Evolutionary conservation across 495 filamentous ascomycete genomes (phyloP).

Genomic region (Aspergillus coremiiformis): DNA sequence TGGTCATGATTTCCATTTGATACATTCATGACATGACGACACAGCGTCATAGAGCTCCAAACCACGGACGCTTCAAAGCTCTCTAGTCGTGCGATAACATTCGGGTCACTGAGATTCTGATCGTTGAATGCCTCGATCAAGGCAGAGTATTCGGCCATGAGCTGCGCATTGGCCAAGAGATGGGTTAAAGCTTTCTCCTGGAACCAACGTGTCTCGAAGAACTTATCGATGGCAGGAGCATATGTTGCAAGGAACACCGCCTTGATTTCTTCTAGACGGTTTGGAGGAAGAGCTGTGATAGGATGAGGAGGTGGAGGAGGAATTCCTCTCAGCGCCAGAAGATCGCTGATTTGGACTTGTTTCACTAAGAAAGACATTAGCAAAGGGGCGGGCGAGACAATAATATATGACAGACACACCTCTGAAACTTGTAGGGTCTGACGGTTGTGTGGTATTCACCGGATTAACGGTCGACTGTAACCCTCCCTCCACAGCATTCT

Average conservation of each 20-base stretch:
- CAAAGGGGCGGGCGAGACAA: background rate
- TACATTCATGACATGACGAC: slow-evolving; percentile 35
- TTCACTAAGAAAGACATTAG: slow-evolving; percentile 44
- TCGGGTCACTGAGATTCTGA: slow-evolving; percentile 32
- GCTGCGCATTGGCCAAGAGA: slow-evolving; percentile 49
- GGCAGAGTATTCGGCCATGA: slow-evolving; percentile 56
- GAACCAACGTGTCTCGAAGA: slow-evolving; percentile 86
- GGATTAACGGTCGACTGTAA: slow-evolving; percentile 26
- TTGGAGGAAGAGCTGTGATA: slow-evolving; percentile 44
- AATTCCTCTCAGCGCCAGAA: slow-evolving; percentile 59
- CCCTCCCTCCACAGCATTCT: slow-evolving; percentile 25
- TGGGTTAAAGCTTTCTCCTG: slow-evolving; percentile 42
- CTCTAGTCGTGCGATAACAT: slow-evolving; percentile 42
- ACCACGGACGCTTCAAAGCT: slow-evolving; percentile 65
- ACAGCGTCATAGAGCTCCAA: slow-evolving; percentile 55
- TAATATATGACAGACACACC: slow-evolving; percentile 18
- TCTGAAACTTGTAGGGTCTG: slow-evolving; percentile 32
- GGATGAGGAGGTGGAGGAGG: slow-evolving; percentile 53
- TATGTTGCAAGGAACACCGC: slow-evolving; percentile 71
- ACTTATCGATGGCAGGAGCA: slow-evolving; percentile 64
- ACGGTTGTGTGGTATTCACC: slow-evolving; percentile 19
- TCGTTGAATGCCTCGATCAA: slow-evolving; percentile 49
- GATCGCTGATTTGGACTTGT: slow-evolving; percentile 66
- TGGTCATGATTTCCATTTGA: slow-evolving; percentile 31
- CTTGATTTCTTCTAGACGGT: slow-evolving; percentile 59